Conservation (phyloP, 1,139 yeast species). For the Meyerozyma guilliermondii region DNA sequence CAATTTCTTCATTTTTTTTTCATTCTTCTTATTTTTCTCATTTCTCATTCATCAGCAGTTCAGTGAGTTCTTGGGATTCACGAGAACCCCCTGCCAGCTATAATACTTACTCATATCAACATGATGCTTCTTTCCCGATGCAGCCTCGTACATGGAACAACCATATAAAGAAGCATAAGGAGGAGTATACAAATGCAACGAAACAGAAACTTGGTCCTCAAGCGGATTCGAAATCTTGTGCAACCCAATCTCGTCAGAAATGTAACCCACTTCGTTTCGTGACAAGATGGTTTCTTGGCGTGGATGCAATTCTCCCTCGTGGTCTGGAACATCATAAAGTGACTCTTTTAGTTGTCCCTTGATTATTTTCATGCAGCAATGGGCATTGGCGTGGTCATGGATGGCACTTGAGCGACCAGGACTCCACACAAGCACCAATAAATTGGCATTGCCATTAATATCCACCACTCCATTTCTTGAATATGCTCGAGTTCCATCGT, state of each 20-base stretch:
- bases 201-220: constrained; percentile 47
- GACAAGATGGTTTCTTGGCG: constrained; percentile 30
- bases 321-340: constrained; percentile 48
- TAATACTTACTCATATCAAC: constrained; percentile 60
- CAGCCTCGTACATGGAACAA: constrained; percentile 55
- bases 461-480: constrained; percentile 64
- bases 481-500: constrained; percentile 47
- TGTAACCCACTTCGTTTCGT: constrained; percentile 57
- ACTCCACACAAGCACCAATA: constrained; percentile 66
- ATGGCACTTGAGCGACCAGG: constrained; percentile 64
- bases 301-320: constrained; percentile 23
- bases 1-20: background rate
- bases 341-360: constrained; percentile 58
- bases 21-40: background rate
- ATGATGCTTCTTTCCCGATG: constrained; percentile 48
- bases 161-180: constrained; percentile 72
- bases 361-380: constrained; percentile 62
- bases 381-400: constrained; percentile 78
- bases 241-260: constrained; percentile 61
- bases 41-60: background rate
- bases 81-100: constrained; percentile 54
- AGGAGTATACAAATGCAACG: constrained; percentile 72
- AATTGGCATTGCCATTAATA: constrained; percentile 64
- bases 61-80: constrained; percentile 16
- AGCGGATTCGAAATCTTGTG: constrained; percentile 59